Conservation (phyloP, 148 eudicot genomes). For the Chenopodium suecicum region DNA sequence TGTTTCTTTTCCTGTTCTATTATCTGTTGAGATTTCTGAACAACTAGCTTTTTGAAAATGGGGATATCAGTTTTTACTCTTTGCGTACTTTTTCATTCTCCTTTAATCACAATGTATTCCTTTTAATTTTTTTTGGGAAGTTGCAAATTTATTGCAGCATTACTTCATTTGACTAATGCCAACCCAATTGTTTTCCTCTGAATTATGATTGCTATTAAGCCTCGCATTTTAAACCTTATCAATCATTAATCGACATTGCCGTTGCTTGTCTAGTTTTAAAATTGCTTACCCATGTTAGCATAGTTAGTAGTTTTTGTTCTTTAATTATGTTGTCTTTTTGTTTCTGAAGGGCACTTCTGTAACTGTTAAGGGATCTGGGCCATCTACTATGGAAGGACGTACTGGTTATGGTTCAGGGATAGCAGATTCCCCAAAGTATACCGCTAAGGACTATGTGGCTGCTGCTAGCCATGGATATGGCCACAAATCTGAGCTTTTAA, state of each 20-base stretch:
- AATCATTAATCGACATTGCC: neutral
- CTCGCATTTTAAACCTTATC: neutral
- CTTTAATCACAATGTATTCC: too few relatives aligned
- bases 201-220: neutral
- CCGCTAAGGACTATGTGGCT: slow-evolving; percentile 55
- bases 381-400: slow-evolving; percentile 65
- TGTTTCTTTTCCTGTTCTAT: neutral
- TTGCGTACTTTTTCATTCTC: too few relatives aligned
- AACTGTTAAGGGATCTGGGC: slow-evolving; percentile 55
- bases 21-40: neutral
- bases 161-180: too few relatives aligned
- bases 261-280: neutral
- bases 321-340: neutral
- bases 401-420: slow-evolving; percentile 48
- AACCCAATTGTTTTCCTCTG: neutral
- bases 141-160: too few relatives aligned
- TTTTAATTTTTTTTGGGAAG: too few relatives aligned
- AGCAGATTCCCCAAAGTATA: slow-evolving; percentile 68
- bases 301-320: neutral
- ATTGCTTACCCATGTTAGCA: neutral
- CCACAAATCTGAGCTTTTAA: slow-evolving; percentile 60
- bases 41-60: neutral
- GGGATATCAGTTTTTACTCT: neutral
- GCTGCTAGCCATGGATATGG: slow-evolving; percentile 68
- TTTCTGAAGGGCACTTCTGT: slow-evolving; percentile 47